Evolutionary conservation across 805 yeast species (phyloP).

Genomic region (Cephaloascus fragrans): DNA sequence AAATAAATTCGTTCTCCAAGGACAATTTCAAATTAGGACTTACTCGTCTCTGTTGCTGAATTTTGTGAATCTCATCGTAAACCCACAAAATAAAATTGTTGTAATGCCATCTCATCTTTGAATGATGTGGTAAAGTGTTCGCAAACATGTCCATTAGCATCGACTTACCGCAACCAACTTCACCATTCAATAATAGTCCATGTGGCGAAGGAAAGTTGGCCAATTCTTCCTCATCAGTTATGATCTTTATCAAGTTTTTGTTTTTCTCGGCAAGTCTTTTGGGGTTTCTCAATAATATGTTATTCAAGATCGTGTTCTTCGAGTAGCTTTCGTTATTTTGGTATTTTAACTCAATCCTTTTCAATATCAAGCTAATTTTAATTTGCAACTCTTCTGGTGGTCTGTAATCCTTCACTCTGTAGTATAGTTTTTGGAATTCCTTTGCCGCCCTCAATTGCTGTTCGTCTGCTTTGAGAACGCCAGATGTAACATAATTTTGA

Average conservation of each 20-base stretch:
- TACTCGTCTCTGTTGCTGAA: slow-evolving; percentile 33
- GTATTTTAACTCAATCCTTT: slow-evolving; percentile 21
- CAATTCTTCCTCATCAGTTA: slow-evolving; percentile 56
- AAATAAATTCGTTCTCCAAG: slow-evolving; percentile 51
- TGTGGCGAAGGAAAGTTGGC: slow-evolving; percentile 47
- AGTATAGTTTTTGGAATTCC: slow-evolving; percentile 51
- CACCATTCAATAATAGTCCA: slow-evolving; percentile 55
- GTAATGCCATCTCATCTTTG: slow-evolving; percentile 65
- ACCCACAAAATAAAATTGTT: slow-evolving; percentile 64
- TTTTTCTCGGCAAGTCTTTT: slow-evolving; percentile 9
- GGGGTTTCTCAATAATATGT: slow-evolving; percentile 19
- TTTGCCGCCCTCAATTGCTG: slow-evolving; percentile 54
- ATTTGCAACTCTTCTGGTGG: slow-evolving; percentile 42
- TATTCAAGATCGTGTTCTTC: slow-evolving; percentile 10
- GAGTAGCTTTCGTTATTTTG: slow-evolving; percentile 6
- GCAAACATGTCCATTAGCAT: slow-evolving; percentile 71
- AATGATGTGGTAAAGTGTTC: slow-evolving; percentile 46
- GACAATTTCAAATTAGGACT: slow-evolving; percentile 22
- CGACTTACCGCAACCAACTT: slow-evolving; percentile 68
- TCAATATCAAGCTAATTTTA: slow-evolving; percentile 27
- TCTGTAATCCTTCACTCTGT: slow-evolving; percentile 45
- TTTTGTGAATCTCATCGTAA: slow-evolving; percentile 47
- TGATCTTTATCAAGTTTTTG: slow-evolving; percentile 33
- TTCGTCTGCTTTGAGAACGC: slow-evolving; percentile 43
- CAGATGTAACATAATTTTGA: slow-evolving; percentile 39